phyloP scores from a whole-genome alignment of 139 green algal species.

The Gonium pectorale region DNA sequence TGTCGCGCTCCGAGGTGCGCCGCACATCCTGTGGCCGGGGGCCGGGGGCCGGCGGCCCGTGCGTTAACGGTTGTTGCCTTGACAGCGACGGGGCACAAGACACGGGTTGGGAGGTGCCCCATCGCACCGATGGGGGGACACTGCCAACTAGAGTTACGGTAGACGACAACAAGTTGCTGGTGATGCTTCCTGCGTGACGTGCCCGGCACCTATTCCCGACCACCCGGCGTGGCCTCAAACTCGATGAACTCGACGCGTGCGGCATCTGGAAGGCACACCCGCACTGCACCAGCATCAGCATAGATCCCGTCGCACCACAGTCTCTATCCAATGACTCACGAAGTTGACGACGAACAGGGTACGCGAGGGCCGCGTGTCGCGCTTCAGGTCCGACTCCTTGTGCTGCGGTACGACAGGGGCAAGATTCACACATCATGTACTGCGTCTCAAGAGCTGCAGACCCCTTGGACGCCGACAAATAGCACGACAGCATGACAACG shows the following conservation, averaged over 20 bases:
- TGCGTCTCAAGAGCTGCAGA: no score
- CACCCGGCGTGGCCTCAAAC: background rate
- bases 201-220: background rate
- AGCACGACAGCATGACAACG: no score
- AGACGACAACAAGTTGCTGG: no score
- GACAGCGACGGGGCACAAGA: background rate
- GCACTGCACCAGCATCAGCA: background rate
- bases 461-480: no score
- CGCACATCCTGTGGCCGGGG: background rate
- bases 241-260: background rate
- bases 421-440: background rate
- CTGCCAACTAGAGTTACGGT: no score
- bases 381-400: slow-evolving; percentile 13
- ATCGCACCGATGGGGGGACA: no score
- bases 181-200: background rate
- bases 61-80: no score
- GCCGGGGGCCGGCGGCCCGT: no score
- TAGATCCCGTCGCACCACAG: no score
- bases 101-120: no score
- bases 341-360: slow-evolving; percentile 16
- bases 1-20: slow-evolving; percentile 65
- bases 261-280: background rate
- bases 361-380: background rate
- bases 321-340: no score
- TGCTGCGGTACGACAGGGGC: background rate